phyloP scores from a whole-genome alignment of 2,329 filamentous ascomycete genomes.

The Tricladium varicosporioides region DNA sequence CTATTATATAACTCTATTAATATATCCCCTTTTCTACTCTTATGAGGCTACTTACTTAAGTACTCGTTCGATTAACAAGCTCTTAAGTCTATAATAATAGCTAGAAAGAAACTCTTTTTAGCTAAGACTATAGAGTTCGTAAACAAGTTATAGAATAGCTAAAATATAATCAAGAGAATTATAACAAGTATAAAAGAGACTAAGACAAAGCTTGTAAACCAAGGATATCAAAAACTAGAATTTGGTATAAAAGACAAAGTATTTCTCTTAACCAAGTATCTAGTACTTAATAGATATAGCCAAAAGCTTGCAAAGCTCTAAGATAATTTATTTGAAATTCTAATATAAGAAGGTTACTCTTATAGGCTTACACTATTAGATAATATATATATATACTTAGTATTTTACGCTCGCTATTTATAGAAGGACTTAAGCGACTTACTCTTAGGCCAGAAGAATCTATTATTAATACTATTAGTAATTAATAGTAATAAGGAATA shows the following conservation, averaged over 20 bases:
- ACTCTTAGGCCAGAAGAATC: background rate
- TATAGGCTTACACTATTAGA: too few species aligned
- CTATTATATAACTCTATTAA: conserved; percentile 3
- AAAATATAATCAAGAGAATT: background rate
- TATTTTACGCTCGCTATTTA: too few species aligned
- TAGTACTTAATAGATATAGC: too few species aligned
- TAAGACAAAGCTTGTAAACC: background rate
- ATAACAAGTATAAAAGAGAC: background rate
- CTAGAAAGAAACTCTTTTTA: background rate
- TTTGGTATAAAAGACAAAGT: too few species aligned
- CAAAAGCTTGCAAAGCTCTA: too few species aligned
- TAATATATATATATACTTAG: too few species aligned
- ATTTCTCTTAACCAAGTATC: too few species aligned
- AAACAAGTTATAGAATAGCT: background rate
- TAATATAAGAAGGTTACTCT: too few species aligned
- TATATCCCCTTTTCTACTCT: background rate
- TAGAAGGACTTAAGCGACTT: too few species aligned
- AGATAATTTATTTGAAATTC: too few species aligned
- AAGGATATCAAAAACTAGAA: too few species aligned
- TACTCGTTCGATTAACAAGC: background rate
- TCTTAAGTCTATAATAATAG: background rate
- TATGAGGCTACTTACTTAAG: background rate
- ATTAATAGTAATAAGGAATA: background rate
- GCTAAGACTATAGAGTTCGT: background rate
- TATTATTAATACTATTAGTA: background rate